Base-by-base conservation (phyloP, 805 yeast genomes). In the Yarrowia phangngaensis region DNA sequence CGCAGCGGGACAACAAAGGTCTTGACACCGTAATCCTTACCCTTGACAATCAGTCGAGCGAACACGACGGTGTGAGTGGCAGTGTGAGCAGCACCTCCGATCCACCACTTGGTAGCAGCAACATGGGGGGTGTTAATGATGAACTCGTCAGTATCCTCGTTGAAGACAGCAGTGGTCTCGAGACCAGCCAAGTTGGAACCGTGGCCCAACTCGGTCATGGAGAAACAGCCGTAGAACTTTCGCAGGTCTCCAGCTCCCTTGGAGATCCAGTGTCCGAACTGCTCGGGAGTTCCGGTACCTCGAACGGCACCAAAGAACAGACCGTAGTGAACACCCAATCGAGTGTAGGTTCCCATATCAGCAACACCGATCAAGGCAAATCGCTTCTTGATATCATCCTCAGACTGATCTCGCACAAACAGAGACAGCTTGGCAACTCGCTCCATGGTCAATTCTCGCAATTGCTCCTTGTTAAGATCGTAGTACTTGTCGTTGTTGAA, bases 41-140 rank as follows among this genome's bases (percentile, higher is more conserved):
- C 90, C 35, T 81, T 71, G 22, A 86, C 87, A 46, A 84, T 76
- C 54, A 89, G 72, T 53, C 97, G 74, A 4, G 96, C 96, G 64
- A 80, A 89, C 19, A 79, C 83, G n/a, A 81, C 78, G 17, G 86
- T 72, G 68, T 89, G 96, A 20, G 89, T 86, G 5, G 96, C 86
- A 15, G 95, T 81, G 65, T 86, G 94, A 8, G 96, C 96, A 31
- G 96, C 96, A 58, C 97, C 97, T 38, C 97, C 97, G 60, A 89
- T 89, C 97, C 97, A 89, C 96, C 97, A 89, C 65, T 89, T 89
- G 19, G 96, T 88, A 33, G 97, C 96, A 27, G 94, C 89, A 50
- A 84, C 65, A 61, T 88, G 84, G 1, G 97, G 97, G 9, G 97
- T 89, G 62, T 85, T 76, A 59, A 89, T 79, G 50, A 75, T 63